Evolutionary conservation across 1,284 basidiomycete species (phyloP).

Genomic region (Trichosporon faecale): DNA sequence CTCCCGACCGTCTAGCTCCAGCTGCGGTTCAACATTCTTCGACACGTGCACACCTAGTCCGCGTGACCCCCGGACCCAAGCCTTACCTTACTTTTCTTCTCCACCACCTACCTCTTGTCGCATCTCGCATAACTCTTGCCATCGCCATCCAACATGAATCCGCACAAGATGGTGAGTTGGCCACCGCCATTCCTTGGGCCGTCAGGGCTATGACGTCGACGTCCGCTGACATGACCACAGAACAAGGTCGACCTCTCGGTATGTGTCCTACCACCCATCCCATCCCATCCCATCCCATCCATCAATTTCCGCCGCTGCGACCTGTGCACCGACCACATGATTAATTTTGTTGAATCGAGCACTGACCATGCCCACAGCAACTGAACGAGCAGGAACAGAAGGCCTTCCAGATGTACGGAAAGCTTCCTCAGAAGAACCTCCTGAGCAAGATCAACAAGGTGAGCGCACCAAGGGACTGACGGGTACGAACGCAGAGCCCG

Average conservation of each 20-base stretch:
- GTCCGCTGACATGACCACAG: constrained; percentile 29
- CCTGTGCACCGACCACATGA: constrained; percentile 3
- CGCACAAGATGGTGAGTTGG: constrained; percentile 42
- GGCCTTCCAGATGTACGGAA: constrained; percentile 91
- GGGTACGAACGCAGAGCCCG: not conserved
- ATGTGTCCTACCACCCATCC: constrained; percentile 19
- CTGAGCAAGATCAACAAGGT: constrained; percentile 95
- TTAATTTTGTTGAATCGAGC: not conserved
- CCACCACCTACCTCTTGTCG: not conserved
- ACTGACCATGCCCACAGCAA: constrained; percentile 57
- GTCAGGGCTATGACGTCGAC: not conserved
- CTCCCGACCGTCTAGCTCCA: not conserved
- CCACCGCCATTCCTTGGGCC: constrained; percentile 3
- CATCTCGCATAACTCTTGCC: not conserved
- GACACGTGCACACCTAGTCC: constrained; percentile 6
- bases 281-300: not conserved
- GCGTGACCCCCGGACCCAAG: not conserved
- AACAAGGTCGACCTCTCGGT: constrained; percentile 53
- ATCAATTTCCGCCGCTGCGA: not conserved
- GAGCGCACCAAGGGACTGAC: constrained; percentile 25
- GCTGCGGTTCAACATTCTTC: not conserved
- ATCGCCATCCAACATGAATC: constrained; percentile 40
- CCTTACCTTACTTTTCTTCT: not conserved
- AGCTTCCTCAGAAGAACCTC: constrained; percentile 86
- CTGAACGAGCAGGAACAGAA: constrained; percentile 88